Percentiles rank a stretch among this genome's conserved stretches.
Evolutionary conservation across 495 filamentous ascomycete genomes (phyloP).

Genomic region (Penicillium egyptiacum): DNA sequence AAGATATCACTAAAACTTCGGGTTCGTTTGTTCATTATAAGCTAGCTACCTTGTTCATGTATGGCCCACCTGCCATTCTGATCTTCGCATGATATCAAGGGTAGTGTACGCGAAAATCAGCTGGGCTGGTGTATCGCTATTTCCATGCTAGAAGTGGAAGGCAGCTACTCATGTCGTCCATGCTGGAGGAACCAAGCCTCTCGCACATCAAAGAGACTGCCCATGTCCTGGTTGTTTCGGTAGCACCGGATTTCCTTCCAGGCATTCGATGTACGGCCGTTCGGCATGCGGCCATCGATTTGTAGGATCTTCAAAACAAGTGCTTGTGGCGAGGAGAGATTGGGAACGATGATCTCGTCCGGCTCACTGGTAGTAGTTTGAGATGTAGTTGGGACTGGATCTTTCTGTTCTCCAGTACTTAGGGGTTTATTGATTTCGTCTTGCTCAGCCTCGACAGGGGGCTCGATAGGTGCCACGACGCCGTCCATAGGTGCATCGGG

Average conservation of each 20-base stretch:
- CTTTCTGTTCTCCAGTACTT: conserved; percentile 4
- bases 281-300: conserved; percentile 35
- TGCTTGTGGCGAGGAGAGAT: conserved; percentile 30
- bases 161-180: conserved; percentile 9
- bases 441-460: background rate
- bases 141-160: conserved; percentile 5
- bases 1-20: background rate
- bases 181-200: conserved; percentile 43
- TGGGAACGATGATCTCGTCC: conserved; percentile 34
- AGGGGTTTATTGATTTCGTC: background rate
- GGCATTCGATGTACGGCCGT: conserved; percentile 45
- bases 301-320: conserved; percentile 43
- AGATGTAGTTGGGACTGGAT: background rate
- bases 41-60: background rate
- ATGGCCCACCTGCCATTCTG: background rate
- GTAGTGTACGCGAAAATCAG: background rate
- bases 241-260: conserved; percentile 55
- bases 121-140: background rate
- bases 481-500: background rate
- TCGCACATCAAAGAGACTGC: conserved; percentile 54
- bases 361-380: conserved; percentile 5
- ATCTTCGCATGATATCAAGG: background rate
- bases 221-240: conserved; percentile 57
- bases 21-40: background rate
- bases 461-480: background rate